Evolutionary conservation across 2,329 filamentous ascomycete species (phyloP), one percentile per base, ranked within the genome.

Genomic region (Pseudocercospora vitis): DNA sequence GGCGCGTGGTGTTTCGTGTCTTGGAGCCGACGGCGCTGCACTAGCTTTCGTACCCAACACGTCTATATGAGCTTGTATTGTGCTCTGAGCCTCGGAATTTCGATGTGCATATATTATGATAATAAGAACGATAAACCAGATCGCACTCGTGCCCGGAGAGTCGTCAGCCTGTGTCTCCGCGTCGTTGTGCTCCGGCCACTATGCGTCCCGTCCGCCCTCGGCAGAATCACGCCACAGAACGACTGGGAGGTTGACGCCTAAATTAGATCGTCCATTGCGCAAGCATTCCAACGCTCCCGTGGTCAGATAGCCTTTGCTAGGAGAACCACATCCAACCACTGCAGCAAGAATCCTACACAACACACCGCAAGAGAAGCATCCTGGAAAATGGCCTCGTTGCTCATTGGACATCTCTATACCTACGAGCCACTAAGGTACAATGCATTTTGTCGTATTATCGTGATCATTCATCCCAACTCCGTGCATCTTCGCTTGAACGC

Each of bases 401-500:
- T 45, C 42, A 45, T 45, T 7, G 24, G 14, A 28, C 23, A 14
- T 45, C n/a, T 28, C 42, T 45, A 45, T 29, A 19, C 42, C 42
- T 45, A 45, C 6, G 42, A 45, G 24, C 42, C n/a, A n/a, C n/a
- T n/a, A n/a, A n/a, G n/a, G n/a, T 45, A 31, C 9, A 45, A 45
- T 45, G 42, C 42, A 45, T 45, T 28, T 23, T 50, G 3, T 51
- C 52, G 31, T 54, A 11, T 24, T n/a, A 39, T 44, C 49, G 24
- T 51, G 29, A 29, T 14, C 35, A 46, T 39, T 50, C 3, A 7
- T 21, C 14, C 11, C 12, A 46, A 24, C 39, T 35, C 21, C 39
- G 2, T 16, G 9, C 29, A 35, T 26, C 23, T 19, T 48, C 53
- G 58, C 58, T 60, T 48, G 46, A 60, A 60, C 58, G 58, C 58